Evolutionary conservation across 345 rosid genomes (phyloP).

Genomic region (Eucalyptus cladocalyx): DNA sequence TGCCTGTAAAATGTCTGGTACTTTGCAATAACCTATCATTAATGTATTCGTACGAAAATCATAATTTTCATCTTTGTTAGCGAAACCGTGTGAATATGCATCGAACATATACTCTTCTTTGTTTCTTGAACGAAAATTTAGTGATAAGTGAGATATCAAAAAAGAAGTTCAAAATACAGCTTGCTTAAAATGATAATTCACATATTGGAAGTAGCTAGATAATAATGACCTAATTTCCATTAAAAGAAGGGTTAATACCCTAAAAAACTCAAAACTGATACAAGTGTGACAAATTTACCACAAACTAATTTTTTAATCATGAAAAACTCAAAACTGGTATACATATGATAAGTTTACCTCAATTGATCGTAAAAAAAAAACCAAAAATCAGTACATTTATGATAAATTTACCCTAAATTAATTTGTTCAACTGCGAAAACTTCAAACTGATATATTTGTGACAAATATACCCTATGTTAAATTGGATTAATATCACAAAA

Average conservation of each 20-base stretch:
- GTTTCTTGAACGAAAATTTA: neutral
- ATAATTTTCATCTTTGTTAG: neutral
- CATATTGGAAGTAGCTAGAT: neutral
- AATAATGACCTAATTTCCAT: neutral
- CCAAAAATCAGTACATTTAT: rapidly evolving
- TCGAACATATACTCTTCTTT: neutral
- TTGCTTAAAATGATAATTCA: neutral
- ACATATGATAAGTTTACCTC: too few species aligned
- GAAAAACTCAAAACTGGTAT: rapidly evolving
- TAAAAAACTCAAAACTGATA: too few species aligned
- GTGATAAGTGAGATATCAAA: neutral
- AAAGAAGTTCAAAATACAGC: neutral
- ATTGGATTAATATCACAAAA: too few species aligned
- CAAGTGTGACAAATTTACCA: too few species aligned
- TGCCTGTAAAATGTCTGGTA: neutral
- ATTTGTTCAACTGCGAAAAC: rapidly evolving
- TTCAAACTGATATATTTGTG: too few species aligned
- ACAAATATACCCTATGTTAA: rapidly evolving
- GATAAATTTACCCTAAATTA: too few species aligned
- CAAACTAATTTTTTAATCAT: too few species aligned
- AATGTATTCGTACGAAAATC: neutral
- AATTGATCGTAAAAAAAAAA: too few species aligned
- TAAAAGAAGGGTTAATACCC: neutral
- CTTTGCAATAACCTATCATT: neutral
- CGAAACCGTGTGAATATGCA: neutral